Evolutionary conservation across 257 asterid genomes (phyloP).

Genomic region (Solanum paucissectum): DNA sequence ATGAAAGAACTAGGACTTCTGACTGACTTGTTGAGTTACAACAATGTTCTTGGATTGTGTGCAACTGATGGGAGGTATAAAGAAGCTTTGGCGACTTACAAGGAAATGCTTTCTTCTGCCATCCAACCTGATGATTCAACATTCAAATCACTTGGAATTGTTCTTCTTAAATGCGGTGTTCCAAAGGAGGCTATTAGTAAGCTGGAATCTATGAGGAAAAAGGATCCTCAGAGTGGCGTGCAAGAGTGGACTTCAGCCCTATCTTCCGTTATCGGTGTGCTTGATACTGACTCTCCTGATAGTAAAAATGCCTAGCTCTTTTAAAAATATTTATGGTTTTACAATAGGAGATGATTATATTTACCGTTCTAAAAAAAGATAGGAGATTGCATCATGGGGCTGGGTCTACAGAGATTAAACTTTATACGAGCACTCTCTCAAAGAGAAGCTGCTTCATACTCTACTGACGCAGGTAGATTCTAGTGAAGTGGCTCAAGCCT

Average conservation of each 20-base stretch:
- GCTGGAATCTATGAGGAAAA: constrained; percentile 45
- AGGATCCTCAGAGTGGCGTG: constrained; percentile 39
- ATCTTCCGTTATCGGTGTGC: constrained; percentile 35
- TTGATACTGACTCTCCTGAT: constrained; percentile 11
- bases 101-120: constrained; percentile 51
- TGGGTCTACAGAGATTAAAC: background rate
- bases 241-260: constrained; percentile 51
- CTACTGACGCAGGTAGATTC: background rate
- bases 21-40: constrained; percentile 73
- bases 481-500: background rate
- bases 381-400: background rate
- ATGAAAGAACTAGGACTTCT: constrained; percentile 73
- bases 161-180: constrained; percentile 76
- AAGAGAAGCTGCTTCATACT: background rate
- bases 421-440: background rate
- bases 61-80: constrained; percentile 72
- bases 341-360: background rate
- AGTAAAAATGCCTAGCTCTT: background rate
- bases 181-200: constrained; percentile 43
- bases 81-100: constrained; percentile 65
- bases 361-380: background rate
- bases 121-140: constrained; percentile 66
- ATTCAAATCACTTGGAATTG: constrained; percentile 51
- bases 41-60: constrained; percentile 61
- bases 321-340: background rate